phyloP scores from a whole-genome alignment of 441 rosid species.

The Pelargonium myrrhifolium region DNA sequence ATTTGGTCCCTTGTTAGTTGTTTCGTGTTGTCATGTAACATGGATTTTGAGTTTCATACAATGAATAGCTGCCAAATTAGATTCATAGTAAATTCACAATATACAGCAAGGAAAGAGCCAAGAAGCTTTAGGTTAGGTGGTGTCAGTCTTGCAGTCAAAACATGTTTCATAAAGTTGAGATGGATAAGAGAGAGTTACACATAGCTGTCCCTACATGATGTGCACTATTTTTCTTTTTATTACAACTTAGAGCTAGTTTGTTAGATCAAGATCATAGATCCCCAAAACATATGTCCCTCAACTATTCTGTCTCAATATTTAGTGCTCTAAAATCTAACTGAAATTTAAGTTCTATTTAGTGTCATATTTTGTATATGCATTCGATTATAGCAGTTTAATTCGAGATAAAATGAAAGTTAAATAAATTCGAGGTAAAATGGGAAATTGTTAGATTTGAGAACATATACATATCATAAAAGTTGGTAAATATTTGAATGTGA shows the following conservation, averaged over 20 bases:
- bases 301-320: too few species aligned
- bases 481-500: neutral
- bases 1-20: neutral
- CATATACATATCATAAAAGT: neutral
- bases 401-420: too few species aligned
- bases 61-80: neutral
- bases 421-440: too few species aligned
- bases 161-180: neutral
- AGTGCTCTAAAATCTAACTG: too few species aligned
- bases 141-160: neutral
- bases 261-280: neutral
- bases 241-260: neutral
- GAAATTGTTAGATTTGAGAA: too few species aligned
- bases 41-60: neutral
- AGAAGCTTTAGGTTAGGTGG: slow-evolving; percentile 5
- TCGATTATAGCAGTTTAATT: too few species aligned
- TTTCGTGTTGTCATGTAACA: neutral
- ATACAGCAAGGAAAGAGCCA: neutral
- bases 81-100: neutral
- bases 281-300: too few species aligned
- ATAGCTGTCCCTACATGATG: neutral
- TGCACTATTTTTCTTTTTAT: neutral
- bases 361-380: too few species aligned
- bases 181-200: neutral
- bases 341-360: too few species aligned